Conservation (phyloP, 2,329 filamentous ascomycete species). For the Lachnellula suecica region DNA sequence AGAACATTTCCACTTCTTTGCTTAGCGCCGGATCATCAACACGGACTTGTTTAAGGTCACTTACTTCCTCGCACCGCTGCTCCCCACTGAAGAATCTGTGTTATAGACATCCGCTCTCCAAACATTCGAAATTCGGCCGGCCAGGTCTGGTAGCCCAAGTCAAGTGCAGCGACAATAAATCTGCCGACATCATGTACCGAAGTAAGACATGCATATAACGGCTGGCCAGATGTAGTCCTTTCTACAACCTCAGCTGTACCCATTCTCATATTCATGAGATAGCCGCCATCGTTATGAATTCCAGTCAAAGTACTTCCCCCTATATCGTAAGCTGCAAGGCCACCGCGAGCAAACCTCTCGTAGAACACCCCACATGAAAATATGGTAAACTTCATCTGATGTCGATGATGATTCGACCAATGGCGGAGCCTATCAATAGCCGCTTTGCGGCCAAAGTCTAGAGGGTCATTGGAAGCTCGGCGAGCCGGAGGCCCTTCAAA, state of each 20-base stretch:
- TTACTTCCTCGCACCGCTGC: constrained; percentile 48
- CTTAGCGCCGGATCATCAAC: constrained; percentile 11
- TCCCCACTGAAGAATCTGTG: constrained; percentile 55
- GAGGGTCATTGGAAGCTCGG: constrained; percentile 53
- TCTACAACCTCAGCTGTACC: constrained; percentile 61
- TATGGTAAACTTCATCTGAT: constrained; percentile 63
- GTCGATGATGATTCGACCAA: constrained; percentile 44
- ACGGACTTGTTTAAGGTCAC: constrained; percentile 13
- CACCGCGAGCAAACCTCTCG: constrained; percentile 70
- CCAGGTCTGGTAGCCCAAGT: constrained; percentile 61
- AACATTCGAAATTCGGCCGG: constrained; percentile 67
- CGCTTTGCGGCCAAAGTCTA: constrained; percentile 59
- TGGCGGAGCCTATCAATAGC: constrained; percentile 56
- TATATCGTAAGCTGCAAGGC: constrained; percentile 59
- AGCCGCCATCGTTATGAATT: constrained; percentile 57
- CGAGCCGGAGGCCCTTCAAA: constrained; percentile 65
- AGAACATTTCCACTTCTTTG: constrained; percentile 13
- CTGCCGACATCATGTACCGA: constrained; percentile 68
- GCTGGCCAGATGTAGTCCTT: constrained; percentile 46
- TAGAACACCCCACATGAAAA: constrained; percentile 77
- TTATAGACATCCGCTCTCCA: constrained; percentile 63
- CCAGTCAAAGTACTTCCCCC: constrained; percentile 54
- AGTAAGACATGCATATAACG: constrained; percentile 63
- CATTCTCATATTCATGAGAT: constrained; percentile 60
- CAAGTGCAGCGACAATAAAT: constrained; percentile 70